phyloP scores from a whole-genome alignment of 257 asterid genomes.

The Eustoma russellianum region DNA sequence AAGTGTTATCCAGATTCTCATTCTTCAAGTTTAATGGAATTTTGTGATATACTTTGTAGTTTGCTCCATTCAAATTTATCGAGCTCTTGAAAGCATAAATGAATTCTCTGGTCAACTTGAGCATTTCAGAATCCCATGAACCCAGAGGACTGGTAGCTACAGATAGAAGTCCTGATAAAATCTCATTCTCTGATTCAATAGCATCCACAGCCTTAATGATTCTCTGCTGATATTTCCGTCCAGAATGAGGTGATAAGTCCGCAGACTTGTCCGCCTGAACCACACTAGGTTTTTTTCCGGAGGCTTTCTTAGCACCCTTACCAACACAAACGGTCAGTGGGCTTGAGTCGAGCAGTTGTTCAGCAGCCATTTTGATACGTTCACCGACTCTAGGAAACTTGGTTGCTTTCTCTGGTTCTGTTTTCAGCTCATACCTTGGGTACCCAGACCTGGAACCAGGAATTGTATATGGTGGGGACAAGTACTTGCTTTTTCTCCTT shows the following conservation, averaged over 20 bases:
- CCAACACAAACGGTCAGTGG: constrained; percentile 14
- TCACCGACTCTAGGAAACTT: constrained; percentile 23
- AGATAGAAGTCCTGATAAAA: constrained; percentile 31
- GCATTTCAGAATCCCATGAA: constrained; percentile 26
- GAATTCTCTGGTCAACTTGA: constrained; percentile 34
- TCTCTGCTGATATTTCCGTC: constrained; percentile 10
- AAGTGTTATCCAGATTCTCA: constrained; percentile 5
- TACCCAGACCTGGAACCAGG: constrained; percentile 15
- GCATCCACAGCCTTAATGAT: constrained; percentile 19
- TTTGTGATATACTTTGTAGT: constrained; percentile 17
- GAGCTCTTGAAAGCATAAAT: constrained; percentile 47
- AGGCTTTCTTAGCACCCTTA: constrained; percentile 6
- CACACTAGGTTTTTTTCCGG: background rate
- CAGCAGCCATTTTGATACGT: constrained; percentile 22
- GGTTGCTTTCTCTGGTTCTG: constrained; percentile 21
- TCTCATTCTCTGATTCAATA: constrained; percentile 20
- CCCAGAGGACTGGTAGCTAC: constrained; percentile 36
- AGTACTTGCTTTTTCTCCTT: constrained; percentile 77
- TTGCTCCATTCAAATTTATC: constrained; percentile 20
- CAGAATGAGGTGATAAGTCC: background rate
- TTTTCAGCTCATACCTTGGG: constrained; percentile 15
- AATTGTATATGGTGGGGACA: constrained; percentile 61
- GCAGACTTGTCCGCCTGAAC: constrained; percentile 1
- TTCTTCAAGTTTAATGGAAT: constrained; percentile 6
- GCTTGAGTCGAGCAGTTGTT: constrained; percentile 15